phyloP scores from a whole-genome alignment of 345 rosid genomes.

The Theobroma cacao region DNA sequence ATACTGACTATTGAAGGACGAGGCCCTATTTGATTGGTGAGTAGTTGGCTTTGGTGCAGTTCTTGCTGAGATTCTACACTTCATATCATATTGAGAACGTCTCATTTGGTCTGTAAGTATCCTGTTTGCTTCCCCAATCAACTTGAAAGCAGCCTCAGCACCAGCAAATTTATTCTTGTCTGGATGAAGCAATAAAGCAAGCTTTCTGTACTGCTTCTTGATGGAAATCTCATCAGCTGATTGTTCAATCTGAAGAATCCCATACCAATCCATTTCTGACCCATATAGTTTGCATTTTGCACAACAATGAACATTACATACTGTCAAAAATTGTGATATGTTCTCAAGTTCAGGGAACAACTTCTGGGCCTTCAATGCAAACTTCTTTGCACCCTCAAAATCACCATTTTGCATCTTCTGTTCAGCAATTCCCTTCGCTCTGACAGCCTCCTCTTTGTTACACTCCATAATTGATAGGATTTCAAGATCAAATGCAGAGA shows the following conservation, averaged over 20 bases:
- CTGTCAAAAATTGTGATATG: slow-evolving; percentile 57
- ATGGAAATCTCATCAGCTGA: slow-evolving; percentile 51
- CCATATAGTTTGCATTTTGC: slow-evolving; percentile 51
- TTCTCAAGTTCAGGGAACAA: slow-evolving; percentile 67
- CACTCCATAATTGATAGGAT: slow-evolving; percentile 54
- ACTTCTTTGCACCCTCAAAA: slow-evolving; percentile 50
- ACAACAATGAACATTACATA: slow-evolving; percentile 73
- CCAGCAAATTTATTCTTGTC: slow-evolving; percentile 86
- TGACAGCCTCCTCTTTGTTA: slow-evolving; percentile 84
- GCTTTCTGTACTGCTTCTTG: slow-evolving; percentile 84
- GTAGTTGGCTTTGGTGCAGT: slow-evolving; percentile 5
- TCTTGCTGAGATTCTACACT: slow-evolving; percentile 31
- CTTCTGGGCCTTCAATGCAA: slow-evolving; percentile 59
- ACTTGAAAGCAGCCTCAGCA: slow-evolving; percentile 89
- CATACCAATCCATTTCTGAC: slow-evolving; percentile 79
- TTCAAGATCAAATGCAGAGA: not conserved
- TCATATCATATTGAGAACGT: slow-evolving; percentile 56
- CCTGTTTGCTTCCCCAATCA: slow-evolving; percentile 76
- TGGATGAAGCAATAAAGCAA: slow-evolving; percentile 83
- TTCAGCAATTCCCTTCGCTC: slow-evolving; percentile 69
- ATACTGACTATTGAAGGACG: slow-evolving; percentile 23
- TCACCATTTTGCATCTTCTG: slow-evolving; percentile 53
- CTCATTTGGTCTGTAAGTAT: slow-evolving; percentile 50
- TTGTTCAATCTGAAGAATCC: slow-evolving; percentile 62
- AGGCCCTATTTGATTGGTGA: not conserved